Conservation (phyloP, 805 yeast species). For the Saccharomycopsis javanensis region DNA sequence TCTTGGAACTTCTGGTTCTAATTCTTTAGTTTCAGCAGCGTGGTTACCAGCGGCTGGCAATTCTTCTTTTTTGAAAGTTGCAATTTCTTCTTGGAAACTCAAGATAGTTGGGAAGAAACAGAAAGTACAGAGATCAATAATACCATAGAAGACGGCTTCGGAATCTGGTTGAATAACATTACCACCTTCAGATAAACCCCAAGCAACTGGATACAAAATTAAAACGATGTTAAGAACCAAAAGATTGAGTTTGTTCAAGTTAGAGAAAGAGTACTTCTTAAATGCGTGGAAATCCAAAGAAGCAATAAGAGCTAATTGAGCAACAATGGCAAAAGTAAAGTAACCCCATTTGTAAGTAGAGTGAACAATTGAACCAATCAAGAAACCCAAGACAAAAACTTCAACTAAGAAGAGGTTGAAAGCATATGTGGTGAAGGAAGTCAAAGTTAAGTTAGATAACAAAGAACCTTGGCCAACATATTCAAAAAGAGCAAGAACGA, state of each 20-base stretch:
- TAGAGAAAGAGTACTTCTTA: slow-evolving; percentile 15
- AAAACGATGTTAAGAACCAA: slow-evolving; percentile 31
- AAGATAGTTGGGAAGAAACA: slow-evolving; percentile 25
- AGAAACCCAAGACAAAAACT: slow-evolving; percentile 42
- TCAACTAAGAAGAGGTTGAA: slow-evolving; percentile 36
- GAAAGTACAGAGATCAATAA: slow-evolving; percentile 41
- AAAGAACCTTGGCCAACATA: slow-evolving; percentile 26
- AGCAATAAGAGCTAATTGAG: slow-evolving; percentile 32
- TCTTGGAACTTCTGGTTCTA: slow-evolving; percentile 29
- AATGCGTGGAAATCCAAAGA: slow-evolving; percentile 11
- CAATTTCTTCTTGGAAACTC: slow-evolving; percentile 12
- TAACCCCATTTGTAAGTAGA: slow-evolving; percentile 64
- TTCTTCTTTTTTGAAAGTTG: neutral
- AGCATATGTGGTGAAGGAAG: slow-evolving; percentile 30
- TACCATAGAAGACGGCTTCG: slow-evolving; percentile 51
- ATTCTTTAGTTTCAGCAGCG: slow-evolving; percentile 18
- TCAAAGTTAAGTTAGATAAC: slow-evolving; percentile 24
- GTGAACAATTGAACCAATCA: slow-evolving; percentile 46
- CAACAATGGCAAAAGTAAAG: slow-evolving; percentile 43
- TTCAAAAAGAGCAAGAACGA: slow-evolving; percentile 28
- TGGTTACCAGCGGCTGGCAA: slow-evolving; percentile 19
- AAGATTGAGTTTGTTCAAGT: slow-evolving; percentile 23
- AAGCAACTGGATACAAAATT: slow-evolving; percentile 40
- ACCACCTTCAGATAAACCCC: slow-evolving; percentile 57
- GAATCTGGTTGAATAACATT: slow-evolving; percentile 49